A percentile compares a stretch with the other conserved stretches of the same genome.
Evolutionary conservation across 495 filamentous ascomycete genomes (phyloP).

Genomic region (Lichenothelia convexa): DNA sequence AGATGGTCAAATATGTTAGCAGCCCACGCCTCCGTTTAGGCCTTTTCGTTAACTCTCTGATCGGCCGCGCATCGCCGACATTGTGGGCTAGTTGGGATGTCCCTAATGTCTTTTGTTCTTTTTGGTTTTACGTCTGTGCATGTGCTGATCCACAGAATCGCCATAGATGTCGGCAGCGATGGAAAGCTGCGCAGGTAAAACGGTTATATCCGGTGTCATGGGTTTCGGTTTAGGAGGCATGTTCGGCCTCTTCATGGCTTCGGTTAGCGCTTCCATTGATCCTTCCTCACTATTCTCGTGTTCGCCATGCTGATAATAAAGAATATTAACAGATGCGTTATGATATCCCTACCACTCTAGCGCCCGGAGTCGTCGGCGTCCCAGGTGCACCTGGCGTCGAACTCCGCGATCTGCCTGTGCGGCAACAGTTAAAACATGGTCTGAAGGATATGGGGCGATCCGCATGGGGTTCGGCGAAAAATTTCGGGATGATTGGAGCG

Average conservation of each 20-base stretch:
- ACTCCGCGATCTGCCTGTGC: constrained; percentile 40
- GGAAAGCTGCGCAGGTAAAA: constrained; percentile 80
- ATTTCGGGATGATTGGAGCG: constrained; percentile 82
- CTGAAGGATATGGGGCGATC: constrained; percentile 88
- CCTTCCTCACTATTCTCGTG: too few species aligned
- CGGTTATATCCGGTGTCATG: constrained; percentile 62
- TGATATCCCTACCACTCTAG: constrained; percentile 61
- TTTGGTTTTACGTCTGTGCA: too few species aligned
- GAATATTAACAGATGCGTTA: constrained; percentile 64
- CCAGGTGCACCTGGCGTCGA: constrained; percentile 41
- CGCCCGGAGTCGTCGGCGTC: too few species aligned
- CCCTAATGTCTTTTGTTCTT: too few species aligned
- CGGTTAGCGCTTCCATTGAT: constrained; percentile 33
- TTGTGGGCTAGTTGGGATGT: too few species aligned
- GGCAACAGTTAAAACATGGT: constrained; percentile 61
- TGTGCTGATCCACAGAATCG: too few species aligned
- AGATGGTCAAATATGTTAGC: constrained; percentile 16
- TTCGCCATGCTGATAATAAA: too few species aligned
- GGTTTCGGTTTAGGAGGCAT: constrained; percentile 79
- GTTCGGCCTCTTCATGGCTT: constrained; percentile 94
- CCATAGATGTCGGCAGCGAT: constrained; percentile 58
- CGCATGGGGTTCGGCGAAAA: constrained; percentile 73
- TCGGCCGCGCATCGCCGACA: too few species aligned
- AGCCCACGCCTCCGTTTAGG: neutral
- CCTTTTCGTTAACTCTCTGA: neutral